Evolutionary conservation across 2,329 filamentous ascomycete genomes (phyloP).

Genomic region (Aureobasidium sp.): DNA sequence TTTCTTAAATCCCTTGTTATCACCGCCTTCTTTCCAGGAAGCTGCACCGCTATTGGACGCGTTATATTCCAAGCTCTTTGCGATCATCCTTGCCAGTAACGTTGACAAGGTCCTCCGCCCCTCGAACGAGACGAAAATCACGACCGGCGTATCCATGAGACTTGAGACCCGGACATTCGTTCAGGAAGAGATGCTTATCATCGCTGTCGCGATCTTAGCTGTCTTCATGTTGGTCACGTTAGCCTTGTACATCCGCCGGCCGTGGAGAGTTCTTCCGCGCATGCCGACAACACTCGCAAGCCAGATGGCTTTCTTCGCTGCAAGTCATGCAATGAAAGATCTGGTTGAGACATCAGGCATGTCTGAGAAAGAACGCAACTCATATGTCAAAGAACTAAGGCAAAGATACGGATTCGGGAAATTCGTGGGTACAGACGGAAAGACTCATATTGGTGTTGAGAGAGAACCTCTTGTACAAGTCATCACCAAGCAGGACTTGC

Average conservation of each 20-base stretch:
- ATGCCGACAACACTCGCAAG: constrained; percentile 48
- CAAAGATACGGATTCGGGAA: constrained; percentile 42
- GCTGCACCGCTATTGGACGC: constrained; percentile 22
- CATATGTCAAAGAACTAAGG: constrained; percentile 20
- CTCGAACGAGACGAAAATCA: accelerated
- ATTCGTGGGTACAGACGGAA: constrained; percentile 43
- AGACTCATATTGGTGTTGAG: constrained; percentile 47
- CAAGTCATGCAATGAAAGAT: constrained; percentile 39
- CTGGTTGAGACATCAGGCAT: constrained; percentile 19
- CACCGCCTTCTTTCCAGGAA: constrained; percentile 28
- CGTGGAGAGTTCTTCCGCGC: constrained; percentile 40
- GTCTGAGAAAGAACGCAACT: constrained; percentile 19
- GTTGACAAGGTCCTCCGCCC: constrained; percentile 32
- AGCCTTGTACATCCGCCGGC: constrained; percentile 36
- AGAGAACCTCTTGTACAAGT: constrained; percentile 32
- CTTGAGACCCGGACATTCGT: too few relatives aligned
- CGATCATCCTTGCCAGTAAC: constrained; percentile 40
- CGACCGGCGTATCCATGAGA: constrained; percentile 16
- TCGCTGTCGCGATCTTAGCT: constrained; percentile 33
- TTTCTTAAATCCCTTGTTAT: constrained; percentile 31
- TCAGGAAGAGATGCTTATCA: too few relatives aligned
- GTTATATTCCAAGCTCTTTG: constrained; percentile 36
- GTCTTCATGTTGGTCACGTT: constrained; percentile 40
- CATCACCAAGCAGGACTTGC: not conserved
- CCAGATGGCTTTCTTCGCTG: constrained; percentile 41